Base-by-base conservation (phyloP, 805 yeast species). In the Candida ponderosae region DNA sequence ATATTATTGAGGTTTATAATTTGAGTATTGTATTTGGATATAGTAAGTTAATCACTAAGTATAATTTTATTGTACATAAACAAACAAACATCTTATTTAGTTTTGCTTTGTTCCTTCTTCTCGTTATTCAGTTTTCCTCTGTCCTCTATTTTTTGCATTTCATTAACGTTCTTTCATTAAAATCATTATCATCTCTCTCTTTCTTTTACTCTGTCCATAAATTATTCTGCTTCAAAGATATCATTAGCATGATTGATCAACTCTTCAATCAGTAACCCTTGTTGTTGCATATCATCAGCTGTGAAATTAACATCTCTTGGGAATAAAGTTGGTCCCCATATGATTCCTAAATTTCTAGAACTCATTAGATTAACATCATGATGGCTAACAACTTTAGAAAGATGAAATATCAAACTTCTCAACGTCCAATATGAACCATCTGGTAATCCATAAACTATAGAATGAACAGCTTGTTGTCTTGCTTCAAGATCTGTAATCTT, bases 391-490 rank as follows among this genome's bases (percentile, higher is more conserved):
- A 93, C 79, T 39, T 81, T 74, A 43, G 81, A 78, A 43, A 93
- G 72, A 58, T 93, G 99, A 69, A 90, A 86, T 2, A 89, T 65
- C 46, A 93, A 63, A 27, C 86, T 77, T 46, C 97, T 68, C 47
- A 93, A 68, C 0, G 97, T 89, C 68, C 95, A 89, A 57, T 93
- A 93, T 40, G 90, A 87, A 1, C 95, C 93, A 61, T 93, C 98
- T 0, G 97, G 96, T 38, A 93, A 70, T 46, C 84, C 83, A 63
- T 82, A 93, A 33, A 93, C 85, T 41, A 86, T 72, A 32, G 87
- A 85, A 59, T 93, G 98, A 49, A 93, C 68, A 23, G 68, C 68
- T 52, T 87, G 90, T 41, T 84, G 76, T 40, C 83, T 71, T 46
- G 77, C 68, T 13, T 66, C 66, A 16, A 69, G 68, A 48, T 81